phyloP scores from a whole-genome alignment of 2,329 filamentous ascomycete genomes.

The Fusarium poae region DNA sequence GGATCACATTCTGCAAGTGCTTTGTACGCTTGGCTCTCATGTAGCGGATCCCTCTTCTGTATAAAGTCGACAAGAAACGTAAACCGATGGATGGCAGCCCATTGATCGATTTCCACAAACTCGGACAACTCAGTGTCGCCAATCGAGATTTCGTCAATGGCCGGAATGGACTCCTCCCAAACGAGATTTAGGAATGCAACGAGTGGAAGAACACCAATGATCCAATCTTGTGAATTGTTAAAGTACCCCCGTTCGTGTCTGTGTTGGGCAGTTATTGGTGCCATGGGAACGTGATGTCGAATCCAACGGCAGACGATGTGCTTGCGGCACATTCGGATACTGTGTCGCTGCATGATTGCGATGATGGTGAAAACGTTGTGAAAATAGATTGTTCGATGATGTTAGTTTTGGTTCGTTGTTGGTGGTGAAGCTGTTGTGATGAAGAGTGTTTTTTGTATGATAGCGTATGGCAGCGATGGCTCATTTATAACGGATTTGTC shows the following conservation, averaged over 20 bases:
- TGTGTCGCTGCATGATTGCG: neutral
- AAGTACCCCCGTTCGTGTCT: accelerated
- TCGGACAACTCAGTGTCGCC: neutral
- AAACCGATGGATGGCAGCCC: neutral
- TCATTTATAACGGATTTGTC: neutral
- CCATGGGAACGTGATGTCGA: accelerated
- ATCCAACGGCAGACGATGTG: neutral
- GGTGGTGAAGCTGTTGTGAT: neutral
- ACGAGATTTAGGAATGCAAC: neutral
- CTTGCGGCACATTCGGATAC: neutral
- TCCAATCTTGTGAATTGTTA: neutral
- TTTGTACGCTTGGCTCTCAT: neutral
- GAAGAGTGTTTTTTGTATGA: neutral
- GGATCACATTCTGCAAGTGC: neutral
- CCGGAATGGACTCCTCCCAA: neutral
- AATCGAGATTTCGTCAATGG: neutral
- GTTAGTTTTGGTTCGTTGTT: neutral
- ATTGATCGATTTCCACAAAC: neutral
- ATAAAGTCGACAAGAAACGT: neutral
- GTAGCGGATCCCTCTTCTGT: neutral
- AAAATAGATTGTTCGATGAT: neutral
- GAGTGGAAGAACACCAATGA: neutral
- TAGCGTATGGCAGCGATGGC: neutral
- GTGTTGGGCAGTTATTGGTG: accelerated
- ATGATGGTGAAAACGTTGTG: neutral